Evolutionary conservation across 2,329 filamentous ascomycete species (phyloP).

Genomic region (Pseudocercospora fijiensis): DNA sequence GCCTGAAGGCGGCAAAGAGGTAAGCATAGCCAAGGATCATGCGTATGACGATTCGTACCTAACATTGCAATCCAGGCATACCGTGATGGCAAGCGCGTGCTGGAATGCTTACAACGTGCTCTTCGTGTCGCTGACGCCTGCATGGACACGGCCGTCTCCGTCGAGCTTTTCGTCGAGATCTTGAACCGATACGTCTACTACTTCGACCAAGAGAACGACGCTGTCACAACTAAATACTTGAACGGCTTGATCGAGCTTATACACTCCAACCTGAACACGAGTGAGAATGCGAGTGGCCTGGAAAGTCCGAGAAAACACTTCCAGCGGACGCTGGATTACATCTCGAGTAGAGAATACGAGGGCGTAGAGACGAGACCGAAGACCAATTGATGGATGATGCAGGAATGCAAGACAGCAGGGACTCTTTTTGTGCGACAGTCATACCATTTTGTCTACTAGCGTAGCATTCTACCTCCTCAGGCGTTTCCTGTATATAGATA

Average conservation of each 20-base stretch:
- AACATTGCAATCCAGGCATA: constrained; percentile 64
- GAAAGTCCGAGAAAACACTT: constrained; percentile 94
- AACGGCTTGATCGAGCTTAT: constrained; percentile 98
- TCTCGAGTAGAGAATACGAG: constrained; percentile 86
- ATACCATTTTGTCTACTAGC: constrained; percentile 1
- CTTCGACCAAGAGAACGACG: constrained; percentile 98
- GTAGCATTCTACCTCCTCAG: not conserved
- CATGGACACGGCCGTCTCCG: constrained; percentile 96
- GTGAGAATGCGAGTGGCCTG: constrained; percentile 76
- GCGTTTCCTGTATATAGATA: constrained; percentile 7
- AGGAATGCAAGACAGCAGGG: not conserved
- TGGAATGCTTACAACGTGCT: constrained; percentile 93
- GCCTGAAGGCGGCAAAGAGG: constrained; percentile 34
- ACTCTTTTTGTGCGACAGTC: constrained; percentile 2
- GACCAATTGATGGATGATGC: constrained; percentile 9
- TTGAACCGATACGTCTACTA: constrained; percentile 98
- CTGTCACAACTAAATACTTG: constrained; percentile 95
- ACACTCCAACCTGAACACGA: constrained; percentile 88
- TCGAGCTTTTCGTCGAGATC: constrained; percentile 98
- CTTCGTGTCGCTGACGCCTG: constrained; percentile 95
- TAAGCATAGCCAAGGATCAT: constrained; percentile 12
- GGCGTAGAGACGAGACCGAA: constrained; percentile 74
- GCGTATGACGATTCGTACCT: constrained; percentile 6
- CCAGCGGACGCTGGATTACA: constrained; percentile 90
- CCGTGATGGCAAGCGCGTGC: constrained; percentile 92